Base-by-base conservation (phyloP, 176 grass and related monocot genomes). In the Lolium rigidum region DNA sequence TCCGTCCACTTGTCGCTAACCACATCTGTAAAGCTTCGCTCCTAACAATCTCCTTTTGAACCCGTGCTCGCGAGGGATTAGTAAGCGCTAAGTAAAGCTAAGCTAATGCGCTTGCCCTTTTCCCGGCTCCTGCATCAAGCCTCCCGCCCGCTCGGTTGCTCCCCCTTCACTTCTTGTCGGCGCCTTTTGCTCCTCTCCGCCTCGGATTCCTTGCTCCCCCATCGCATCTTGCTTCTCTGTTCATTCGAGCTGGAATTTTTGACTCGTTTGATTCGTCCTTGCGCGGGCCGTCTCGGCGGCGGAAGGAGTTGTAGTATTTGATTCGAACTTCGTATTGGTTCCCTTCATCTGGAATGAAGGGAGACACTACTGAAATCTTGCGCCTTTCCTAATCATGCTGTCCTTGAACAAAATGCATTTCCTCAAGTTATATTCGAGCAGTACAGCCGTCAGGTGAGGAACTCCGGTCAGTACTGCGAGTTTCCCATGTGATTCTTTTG, bases 381-480 rank as follows among this genome's bases (percentile, higher is more conserved):
- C 2, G 44, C 57, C 64, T 90, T 50, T 2, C 71, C 24, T 78
- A 61, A 24, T 2, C 60, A 70, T 80, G 83, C 43, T 91, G 5
- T 88, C 79, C 22, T 41, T 86, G 81, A 83, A 69, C 80, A 91
- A 86, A 76, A 83, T 85, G 87, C 86, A 91, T 86, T 94, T 94
- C 52, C 87, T 94, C 48, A 89, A 80, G 83, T 74, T 84, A 41
- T 87, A 94, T 74, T 90, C 84, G 13, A 87, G 88, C 80, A 91
- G 67, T 74, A 87, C 83, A 20, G 74, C 68, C 52, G 50, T 65
- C 28, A 89, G 80, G 87, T 80, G 89, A 82, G 16, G 47, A 28
- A 0, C 37, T 60, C 35, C 47, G 16, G 47, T 8, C 49, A 9
- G 16, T 10, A n/a, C 43, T 50, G n/a, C n/a, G 59, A 74, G 20